Conservation (phyloP, 352 stramenopile genomes). For the Saprolegnia diclina region DNA sequence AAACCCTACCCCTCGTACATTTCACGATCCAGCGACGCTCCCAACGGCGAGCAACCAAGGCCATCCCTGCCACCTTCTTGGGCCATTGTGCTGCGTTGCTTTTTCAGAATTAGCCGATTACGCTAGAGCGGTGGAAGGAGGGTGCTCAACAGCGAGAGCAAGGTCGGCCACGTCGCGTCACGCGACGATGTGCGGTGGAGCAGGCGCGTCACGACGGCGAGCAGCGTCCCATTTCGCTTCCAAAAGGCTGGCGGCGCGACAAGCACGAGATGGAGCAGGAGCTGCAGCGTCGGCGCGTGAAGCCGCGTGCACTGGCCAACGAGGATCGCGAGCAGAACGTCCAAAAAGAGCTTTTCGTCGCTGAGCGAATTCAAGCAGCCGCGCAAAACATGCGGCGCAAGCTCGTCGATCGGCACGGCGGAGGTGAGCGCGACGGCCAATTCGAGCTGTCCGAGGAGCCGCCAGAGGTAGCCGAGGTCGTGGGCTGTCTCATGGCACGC, state of each 20-base stretch:
- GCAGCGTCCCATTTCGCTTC: conserved; percentile 19
- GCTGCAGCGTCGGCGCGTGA: background rate
- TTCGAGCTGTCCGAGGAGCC: background rate
- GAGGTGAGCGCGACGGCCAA: background rate
- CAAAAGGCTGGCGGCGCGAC: conserved; percentile 4
- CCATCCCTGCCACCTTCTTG: no score
- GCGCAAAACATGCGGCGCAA: background rate
- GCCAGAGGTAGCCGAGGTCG: conserved; percentile 25
- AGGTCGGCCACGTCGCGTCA: conserved; percentile 9
- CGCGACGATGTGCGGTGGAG: background rate
- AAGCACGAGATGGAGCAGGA: background rate
- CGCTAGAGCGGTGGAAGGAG: background rate
- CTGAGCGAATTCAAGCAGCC: background rate
- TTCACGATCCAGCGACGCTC: conserved; percentile 1
- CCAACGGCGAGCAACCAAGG: no score
- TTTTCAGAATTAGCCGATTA: no score
- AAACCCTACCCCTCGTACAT: no score
- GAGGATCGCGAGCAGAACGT: conserved; percentile 1
- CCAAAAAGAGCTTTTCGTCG: conserved; percentile 20
- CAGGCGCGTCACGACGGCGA: conserved; percentile 8
- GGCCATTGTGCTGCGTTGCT: no score
- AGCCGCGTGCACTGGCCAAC: conserved; percentile 4
- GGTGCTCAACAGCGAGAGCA: conserved; percentile 16
- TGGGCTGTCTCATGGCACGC: background rate
- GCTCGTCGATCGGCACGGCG: background rate